phyloP scores from a whole-genome alignment of 768 basidiomycete species.

The Nidularia pulvinata region DNA sequence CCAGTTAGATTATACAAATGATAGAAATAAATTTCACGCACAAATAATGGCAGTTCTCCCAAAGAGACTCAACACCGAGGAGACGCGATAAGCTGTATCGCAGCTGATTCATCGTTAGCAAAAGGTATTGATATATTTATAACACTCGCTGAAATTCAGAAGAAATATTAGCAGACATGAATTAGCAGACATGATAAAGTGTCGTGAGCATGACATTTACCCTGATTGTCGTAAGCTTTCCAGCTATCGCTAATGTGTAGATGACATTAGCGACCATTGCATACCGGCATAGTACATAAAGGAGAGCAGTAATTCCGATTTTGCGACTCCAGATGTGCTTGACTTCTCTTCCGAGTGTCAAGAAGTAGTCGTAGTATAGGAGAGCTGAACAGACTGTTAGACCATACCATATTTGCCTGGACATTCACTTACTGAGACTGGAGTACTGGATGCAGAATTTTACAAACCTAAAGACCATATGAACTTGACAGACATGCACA shows the following conservation, averaged over 20 bases:
- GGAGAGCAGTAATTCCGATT: slow-evolving; percentile 13
- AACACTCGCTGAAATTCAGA: too few species aligned
- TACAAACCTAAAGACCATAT: neutral
- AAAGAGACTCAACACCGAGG: neutral
- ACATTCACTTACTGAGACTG: neutral
- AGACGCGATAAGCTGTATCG: neutral
- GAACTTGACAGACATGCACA: neutral
- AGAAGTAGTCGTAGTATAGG: slow-evolving; percentile 17
- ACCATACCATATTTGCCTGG: neutral
- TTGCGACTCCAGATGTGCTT: slow-evolving; percentile 17
- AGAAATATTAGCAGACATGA: too few species aligned
- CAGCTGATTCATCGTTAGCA: neutral
- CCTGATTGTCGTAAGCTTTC: neutral
- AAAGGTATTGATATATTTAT: too few species aligned
- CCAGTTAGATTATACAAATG: neutral
- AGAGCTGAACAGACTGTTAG: neutral
- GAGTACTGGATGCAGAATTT: neutral
- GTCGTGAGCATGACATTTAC: neutral
- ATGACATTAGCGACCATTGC: slow-evolving; percentile 20
- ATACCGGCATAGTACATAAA: slow-evolving; percentile 23
- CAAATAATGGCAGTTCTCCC: neutral
- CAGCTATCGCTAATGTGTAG: slow-evolving; percentile 16
- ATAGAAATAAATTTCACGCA: neutral
- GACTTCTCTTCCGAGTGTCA: slow-evolving; percentile 19
- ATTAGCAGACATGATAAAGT: neutral